phyloP scores from a whole-genome alignment of 1,139 yeast genomes.

The Blastobotrys capitulatus region DNA sequence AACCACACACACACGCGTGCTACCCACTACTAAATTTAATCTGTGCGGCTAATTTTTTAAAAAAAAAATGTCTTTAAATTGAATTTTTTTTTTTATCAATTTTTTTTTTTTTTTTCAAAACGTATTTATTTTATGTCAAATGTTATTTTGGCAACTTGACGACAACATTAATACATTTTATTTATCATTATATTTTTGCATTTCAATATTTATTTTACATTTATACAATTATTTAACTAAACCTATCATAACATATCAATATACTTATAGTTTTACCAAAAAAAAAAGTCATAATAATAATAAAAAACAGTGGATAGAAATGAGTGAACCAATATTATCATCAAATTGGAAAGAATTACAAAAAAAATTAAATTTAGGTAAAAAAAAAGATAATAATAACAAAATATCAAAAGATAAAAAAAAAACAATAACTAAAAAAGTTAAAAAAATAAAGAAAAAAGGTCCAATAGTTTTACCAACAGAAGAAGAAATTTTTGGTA shows the following conservation, averaged over 20 bases:
- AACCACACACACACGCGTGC: no score
- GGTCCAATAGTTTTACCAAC: no score
- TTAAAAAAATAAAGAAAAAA: not conserved
- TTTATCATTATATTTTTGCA: not conserved
- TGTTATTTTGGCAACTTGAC: not conserved
- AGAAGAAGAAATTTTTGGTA: not conserved
- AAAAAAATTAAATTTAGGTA: conserved; percentile 12
- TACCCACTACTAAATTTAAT: no score
- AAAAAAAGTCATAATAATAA: not conserved
- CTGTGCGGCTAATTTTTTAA: no score
- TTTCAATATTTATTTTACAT: not conserved
- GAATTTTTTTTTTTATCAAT: no score
- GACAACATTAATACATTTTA: not conserved
- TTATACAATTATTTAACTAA: not conserved
- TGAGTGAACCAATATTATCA: conserved; percentile 14
- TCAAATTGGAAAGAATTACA: conserved; percentile 23
- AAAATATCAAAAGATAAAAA: not conserved
- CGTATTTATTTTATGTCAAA: not conserved
- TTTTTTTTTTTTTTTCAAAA: no score
- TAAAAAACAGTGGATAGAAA: conserved; percentile 1
- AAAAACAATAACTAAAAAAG: conserved; percentile 1
- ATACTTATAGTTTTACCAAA: not conserved
- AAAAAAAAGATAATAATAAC: not conserved
- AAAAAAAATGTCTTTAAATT: no score
- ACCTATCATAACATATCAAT: not conserved